Percentiles rank a stretch among this genome's conserved stretches.
Conservation (phyloP, 192 early-diverging fungal species). For the Kappamyces sp. region DNA sequence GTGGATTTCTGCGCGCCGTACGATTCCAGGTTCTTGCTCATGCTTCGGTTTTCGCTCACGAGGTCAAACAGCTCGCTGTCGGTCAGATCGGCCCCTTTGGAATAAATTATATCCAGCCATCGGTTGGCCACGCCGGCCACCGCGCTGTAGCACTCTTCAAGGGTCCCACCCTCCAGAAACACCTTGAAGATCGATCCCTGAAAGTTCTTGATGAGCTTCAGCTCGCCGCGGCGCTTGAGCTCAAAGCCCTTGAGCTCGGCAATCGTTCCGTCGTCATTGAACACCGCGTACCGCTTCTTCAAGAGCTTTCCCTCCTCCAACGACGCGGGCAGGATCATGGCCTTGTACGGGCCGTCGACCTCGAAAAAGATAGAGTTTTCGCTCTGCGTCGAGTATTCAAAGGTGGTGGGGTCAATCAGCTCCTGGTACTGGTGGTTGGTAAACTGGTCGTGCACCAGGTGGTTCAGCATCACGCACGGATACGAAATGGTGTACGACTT, state of each 20-base stretch:
- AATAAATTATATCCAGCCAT: slow-evolving; percentile 93
- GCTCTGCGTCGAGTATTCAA: slow-evolving; percentile 60
- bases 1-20: slow-evolving; percentile 94
- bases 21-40: slow-evolving; percentile 90
- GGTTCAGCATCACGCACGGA: slow-evolving; percentile 97
- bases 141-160: slow-evolving; percentile 81
- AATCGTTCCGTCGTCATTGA: slow-evolving; percentile 87
- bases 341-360: slow-evolving; percentile 96
- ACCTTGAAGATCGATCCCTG: slow-evolving; percentile 91
- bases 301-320: slow-evolving; percentile 92
- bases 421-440: slow-evolving; percentile 97
- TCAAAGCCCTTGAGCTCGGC: slow-evolving; percentile 99
- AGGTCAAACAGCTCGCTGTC: slow-evolving; percentile 91
- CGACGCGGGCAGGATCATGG: slow-evolving; percentile 95
- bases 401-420: slow-evolving; percentile 40
- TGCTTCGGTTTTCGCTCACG: slow-evolving; percentile 95
- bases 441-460: slow-evolving; percentile 90
- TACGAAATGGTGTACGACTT: slow-evolving; percentile 85
- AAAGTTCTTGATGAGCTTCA: slow-evolving; percentile 98
- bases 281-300: slow-evolving; percentile 98
- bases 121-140: slow-evolving; percentile 88
- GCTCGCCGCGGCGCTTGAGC: slow-evolving; percentile 95
- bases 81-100: slow-evolving; percentile 67
- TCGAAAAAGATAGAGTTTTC: slow-evolving; percentile 99
- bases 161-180: slow-evolving; percentile 79